These are phyloP conservation scores for Populus euphratica DNA, from an alignment of 345 rosid species.

Conservation along the genomic window DNA sequence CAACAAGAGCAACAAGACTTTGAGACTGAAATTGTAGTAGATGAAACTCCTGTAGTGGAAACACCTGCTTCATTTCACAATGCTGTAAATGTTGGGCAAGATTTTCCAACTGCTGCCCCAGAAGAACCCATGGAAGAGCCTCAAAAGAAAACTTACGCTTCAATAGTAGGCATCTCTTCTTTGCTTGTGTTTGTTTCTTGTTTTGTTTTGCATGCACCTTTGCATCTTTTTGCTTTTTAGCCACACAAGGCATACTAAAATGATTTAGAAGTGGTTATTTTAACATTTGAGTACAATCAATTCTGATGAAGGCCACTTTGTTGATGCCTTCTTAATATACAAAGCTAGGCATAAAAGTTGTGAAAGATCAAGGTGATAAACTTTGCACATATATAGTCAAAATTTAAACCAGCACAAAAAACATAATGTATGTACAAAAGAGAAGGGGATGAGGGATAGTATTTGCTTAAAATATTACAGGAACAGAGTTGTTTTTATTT, in stretches of 20 bases:
- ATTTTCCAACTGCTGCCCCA: conserved; percentile 34
- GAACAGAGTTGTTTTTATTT: not conserved
- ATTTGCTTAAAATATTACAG: not conserved
- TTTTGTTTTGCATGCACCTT: not conserved
- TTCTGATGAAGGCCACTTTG: not conserved
- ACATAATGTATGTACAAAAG: not conserved
- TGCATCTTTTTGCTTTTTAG: not conserved
- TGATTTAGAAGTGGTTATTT: not conserved
- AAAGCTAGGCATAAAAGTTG: not conserved
- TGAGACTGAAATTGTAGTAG: conserved; percentile 54
- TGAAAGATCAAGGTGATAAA: not conserved
- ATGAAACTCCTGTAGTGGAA: conserved; percentile 62
- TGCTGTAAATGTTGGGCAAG: conserved; percentile 42
- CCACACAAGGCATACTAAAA: not conserved
- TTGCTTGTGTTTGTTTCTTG: not conserved
- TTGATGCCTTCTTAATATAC: not conserved
- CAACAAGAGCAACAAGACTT: conserved; percentile 56
- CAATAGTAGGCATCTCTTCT: conserved; percentile 57
- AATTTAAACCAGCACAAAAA: not conserved
- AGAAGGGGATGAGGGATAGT: not conserved
- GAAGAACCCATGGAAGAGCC: conserved; percentile 72
- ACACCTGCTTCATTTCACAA: conserved; percentile 32
- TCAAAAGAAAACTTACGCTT: conserved; percentile 73
- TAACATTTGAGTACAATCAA: not conserved
- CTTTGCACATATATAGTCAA: not conserved